These are phyloP conservation scores for Aspergillus fumigatiaffinis DNA, from an alignment of 2,329 filamentous ascomycete species.

Conservation along the genomic window DNA sequence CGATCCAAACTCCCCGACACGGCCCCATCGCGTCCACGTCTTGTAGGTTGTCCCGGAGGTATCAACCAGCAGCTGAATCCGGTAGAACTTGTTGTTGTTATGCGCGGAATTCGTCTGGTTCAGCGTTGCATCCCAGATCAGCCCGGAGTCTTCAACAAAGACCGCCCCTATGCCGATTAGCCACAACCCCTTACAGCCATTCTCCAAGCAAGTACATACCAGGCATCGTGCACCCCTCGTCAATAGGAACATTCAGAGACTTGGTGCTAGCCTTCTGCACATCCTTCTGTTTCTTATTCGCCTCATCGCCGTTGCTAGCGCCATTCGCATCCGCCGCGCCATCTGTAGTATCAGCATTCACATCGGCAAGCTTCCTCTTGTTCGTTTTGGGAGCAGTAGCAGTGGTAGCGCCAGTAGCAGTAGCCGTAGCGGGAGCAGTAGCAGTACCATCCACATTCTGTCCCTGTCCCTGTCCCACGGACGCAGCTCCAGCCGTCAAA, in stretches of 20 bases:
- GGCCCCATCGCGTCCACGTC: constrained; percentile 77
- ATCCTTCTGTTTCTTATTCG: constrained; percentile 41
- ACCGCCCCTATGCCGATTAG: constrained; percentile 41
- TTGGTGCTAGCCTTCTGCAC: constrained; percentile 44
- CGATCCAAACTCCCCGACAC: constrained; percentile 59
- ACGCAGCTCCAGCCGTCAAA: constrained; percentile 16
- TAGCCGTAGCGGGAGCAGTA: not conserved
- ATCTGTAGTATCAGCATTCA: constrained; percentile 18
- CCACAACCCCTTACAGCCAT: not conserved
- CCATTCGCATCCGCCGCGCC: constrained; percentile 13
- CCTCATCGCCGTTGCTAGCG: constrained; percentile 4
- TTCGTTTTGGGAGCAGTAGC: constrained; percentile 22
- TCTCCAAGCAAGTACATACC: not conserved
- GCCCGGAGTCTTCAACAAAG: constrained; percentile 60
- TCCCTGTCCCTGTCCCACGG: constrained; percentile 3
- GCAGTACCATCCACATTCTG: not conserved
- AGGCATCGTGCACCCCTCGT: constrained; percentile 32
- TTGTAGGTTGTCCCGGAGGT: constrained; percentile 39
- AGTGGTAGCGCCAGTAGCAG: not conserved
- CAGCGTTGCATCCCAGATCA: constrained; percentile 74
- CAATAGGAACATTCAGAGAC: constrained; percentile 44
- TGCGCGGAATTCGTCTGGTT: constrained; percentile 69
- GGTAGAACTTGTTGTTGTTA: constrained; percentile 84
- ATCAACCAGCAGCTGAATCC: constrained; percentile 58
- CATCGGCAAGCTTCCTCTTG: constrained; percentile 28